Percentiles rank a stretch among this genome's conserved stretches.
phyloP scores from a whole-genome alignment of 495 filamentous ascomycete species.

The Podospora appendiculata region DNA sequence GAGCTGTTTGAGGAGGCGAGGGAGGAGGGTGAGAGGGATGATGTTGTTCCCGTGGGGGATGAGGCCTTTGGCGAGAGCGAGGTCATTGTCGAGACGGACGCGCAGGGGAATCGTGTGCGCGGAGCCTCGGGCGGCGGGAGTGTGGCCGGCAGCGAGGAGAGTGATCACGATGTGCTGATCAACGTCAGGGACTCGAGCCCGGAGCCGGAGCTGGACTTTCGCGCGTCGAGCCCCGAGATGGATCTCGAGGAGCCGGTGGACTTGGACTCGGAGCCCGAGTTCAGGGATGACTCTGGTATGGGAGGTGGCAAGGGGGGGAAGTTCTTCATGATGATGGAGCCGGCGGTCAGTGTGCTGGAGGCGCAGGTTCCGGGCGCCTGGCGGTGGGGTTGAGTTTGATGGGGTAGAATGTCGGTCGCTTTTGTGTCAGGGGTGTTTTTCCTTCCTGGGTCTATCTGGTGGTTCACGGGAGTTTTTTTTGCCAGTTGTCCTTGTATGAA shows the following conservation, averaged over 20 bases:
- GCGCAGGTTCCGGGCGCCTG: neutral
- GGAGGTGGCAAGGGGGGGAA: neutral
- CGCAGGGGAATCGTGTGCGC: neutral
- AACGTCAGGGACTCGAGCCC: conserved; percentile 8
- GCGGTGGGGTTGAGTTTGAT: neutral
- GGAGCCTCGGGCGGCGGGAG: neutral
- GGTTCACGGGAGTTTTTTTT: no score
- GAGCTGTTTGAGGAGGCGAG: conserved; percentile 25
- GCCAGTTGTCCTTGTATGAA: no score
- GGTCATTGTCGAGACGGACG: conserved; percentile 1
- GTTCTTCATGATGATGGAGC: neutral
- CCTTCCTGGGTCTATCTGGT: no score
- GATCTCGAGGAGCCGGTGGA: neutral
- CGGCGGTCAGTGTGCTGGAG: neutral
- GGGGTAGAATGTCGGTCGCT: no score
- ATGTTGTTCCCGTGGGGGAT: neutral
- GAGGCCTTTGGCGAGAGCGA: neutral
- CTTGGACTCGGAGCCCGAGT: neutral
- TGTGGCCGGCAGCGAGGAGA: neutral
- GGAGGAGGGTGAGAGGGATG: neutral
- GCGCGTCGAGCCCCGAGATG: neutral
- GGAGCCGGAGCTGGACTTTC: conserved; percentile 2
- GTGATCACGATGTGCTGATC: conserved; percentile 5
- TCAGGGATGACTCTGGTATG: neutral
- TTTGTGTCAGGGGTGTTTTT: no score